phyloP scores from a whole-genome alignment of 139 green algal genomes.

The Picochlorum sp. region DNA sequence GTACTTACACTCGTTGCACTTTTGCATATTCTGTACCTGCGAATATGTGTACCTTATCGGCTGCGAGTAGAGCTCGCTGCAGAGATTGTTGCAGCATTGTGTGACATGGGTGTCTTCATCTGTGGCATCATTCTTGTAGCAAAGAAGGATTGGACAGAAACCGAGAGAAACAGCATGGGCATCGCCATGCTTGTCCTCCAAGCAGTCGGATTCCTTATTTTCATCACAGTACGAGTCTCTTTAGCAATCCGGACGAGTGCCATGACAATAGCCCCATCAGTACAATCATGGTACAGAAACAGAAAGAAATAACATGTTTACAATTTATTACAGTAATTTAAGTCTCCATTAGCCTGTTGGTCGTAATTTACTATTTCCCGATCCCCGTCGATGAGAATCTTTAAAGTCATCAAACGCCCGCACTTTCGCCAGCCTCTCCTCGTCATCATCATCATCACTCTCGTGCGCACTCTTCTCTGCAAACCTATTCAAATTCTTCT shows the following conservation, averaged over 20 bases:
- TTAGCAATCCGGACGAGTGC: slow-evolving; percentile 13
- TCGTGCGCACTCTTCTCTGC: no score
- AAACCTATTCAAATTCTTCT: neutral
- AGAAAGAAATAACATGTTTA: neutral
- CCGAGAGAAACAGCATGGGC: slow-evolving; percentile 14
- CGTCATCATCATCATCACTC: slow-evolving; percentile 20
- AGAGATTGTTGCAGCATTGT: slow-evolving; percentile 20
- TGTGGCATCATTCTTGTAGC: slow-evolving; percentile 33
- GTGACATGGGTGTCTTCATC: slow-evolving; percentile 25
- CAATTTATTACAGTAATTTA: neutral
- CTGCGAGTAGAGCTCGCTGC: slow-evolving; percentile 25
- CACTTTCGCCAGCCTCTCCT: slow-evolving; percentile 24
- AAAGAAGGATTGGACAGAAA: slow-evolving; percentile 10
- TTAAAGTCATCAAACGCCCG: slow-evolving; percentile 73
- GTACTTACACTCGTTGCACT: slow-evolving; percentile 25
- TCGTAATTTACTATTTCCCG: slow-evolving; percentile 75
- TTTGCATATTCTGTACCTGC: slow-evolving; percentile 28
- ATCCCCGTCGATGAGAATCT: slow-evolving; percentile 64
- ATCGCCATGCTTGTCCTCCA: slow-evolving; percentile 35
- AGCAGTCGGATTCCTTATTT: slow-evolving; percentile 24
- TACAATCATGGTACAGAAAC: slow-evolving; percentile 2
- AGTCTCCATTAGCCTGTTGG: slow-evolving; percentile 8
- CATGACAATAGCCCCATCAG: slow-evolving; percentile 5
- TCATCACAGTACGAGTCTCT: slow-evolving; percentile 17
- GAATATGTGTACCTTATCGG: slow-evolving; percentile 26